Conservation (phyloP, 257 asterid genomes). For the Marsdenia floribunda region DNA sequence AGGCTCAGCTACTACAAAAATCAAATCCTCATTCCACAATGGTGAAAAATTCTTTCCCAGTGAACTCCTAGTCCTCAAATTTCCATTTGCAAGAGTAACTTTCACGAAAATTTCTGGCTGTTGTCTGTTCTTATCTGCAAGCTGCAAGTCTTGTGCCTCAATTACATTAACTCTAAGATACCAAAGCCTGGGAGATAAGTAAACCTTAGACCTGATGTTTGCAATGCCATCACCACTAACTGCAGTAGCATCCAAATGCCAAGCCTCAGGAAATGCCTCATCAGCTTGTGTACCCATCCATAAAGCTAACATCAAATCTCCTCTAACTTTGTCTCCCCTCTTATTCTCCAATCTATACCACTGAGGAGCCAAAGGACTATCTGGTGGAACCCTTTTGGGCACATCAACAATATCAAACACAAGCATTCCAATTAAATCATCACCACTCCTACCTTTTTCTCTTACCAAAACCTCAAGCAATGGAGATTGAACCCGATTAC, state of each 20-base stretch:
- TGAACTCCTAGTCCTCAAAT: slow-evolving; percentile 52
- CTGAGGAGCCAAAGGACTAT: slow-evolving; percentile 90
- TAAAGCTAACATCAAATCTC: slow-evolving; percentile 74
- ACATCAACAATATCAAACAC: slow-evolving; percentile 55
- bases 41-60: slow-evolving; percentile 41
- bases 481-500: slow-evolving; percentile 53
- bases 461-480: slow-evolving; percentile 49
- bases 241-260: slow-evolving; percentile 55
- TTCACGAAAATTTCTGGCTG: slow-evolving; percentile 52
- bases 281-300: slow-evolving; percentile 97
- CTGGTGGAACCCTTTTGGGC: slow-evolving; percentile 88
- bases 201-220: slow-evolving; percentile 67
- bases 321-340: slow-evolving; percentile 46
- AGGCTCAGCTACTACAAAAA: slow-evolving; percentile 82
- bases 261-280: slow-evolving; percentile 84
- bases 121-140: slow-evolving; percentile 46
- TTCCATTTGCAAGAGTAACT: slow-evolving; percentile 45
- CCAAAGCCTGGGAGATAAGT: slow-evolving; percentile 89
- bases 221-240: slow-evolving; percentile 61
- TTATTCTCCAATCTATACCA: slow-evolving; percentile 71
- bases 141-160: slow-evolving; percentile 74
- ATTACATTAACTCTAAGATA: slow-evolving; percentile 78
- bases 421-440: slow-evolving; percentile 53
- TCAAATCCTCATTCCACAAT: slow-evolving; percentile 93
- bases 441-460: slow-evolving; percentile 50